These are phyloP conservation scores for Fusarium sp. DNA, from an alignment of 2,329 filamentous ascomycete species.

Conservation along the genomic window DNA sequence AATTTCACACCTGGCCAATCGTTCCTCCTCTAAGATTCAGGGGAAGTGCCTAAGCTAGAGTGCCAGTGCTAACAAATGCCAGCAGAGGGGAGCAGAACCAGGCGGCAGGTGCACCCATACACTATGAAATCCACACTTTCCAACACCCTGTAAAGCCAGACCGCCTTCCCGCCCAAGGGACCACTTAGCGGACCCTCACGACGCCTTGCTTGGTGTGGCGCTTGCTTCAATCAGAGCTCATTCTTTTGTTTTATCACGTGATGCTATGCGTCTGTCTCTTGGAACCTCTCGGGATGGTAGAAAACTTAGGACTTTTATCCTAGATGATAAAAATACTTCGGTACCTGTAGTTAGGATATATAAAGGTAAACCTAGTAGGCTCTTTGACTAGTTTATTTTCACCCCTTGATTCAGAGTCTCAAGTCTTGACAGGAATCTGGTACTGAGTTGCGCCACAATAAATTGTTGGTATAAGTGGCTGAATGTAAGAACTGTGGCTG, in stretches of 20 bases:
- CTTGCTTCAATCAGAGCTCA: slow-evolving; percentile 30
- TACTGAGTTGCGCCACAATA: slow-evolving; percentile 10
- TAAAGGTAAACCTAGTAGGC: no score
- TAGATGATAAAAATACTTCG: background rate
- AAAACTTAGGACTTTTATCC: background rate
- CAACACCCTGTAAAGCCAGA: slow-evolving; percentile 42
- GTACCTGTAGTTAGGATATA: background rate
- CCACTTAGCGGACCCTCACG: slow-evolving; percentile 35
- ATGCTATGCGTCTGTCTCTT: background rate
- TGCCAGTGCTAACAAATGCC: slow-evolving; percentile 24
- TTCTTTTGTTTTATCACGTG: slow-evolving; percentile 37
- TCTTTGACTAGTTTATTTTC: background rate
- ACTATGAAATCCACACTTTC: slow-evolving; percentile 36
- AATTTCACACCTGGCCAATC: slow-evolving; percentile 51
- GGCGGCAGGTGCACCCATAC: slow-evolving; percentile 21
- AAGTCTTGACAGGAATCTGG: background rate
- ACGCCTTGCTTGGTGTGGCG: slow-evolving; percentile 27
- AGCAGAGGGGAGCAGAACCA: slow-evolving; percentile 9
- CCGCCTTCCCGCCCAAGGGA: slow-evolving; percentile 43
- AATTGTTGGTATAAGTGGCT: slow-evolving; percentile 11
- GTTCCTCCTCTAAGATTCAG: slow-evolving; percentile 48
- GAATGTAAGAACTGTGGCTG: slow-evolving; percentile 15
- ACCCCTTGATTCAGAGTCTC: background rate
- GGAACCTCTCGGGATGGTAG: background rate
- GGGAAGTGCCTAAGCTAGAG: slow-evolving; percentile 41